Percentiles rank a stretch among this genome's conserved stretches.
phyloP scores from a whole-genome alignment of 2,329 filamentous ascomycete genomes.

The Aphanocladium album region DNA sequence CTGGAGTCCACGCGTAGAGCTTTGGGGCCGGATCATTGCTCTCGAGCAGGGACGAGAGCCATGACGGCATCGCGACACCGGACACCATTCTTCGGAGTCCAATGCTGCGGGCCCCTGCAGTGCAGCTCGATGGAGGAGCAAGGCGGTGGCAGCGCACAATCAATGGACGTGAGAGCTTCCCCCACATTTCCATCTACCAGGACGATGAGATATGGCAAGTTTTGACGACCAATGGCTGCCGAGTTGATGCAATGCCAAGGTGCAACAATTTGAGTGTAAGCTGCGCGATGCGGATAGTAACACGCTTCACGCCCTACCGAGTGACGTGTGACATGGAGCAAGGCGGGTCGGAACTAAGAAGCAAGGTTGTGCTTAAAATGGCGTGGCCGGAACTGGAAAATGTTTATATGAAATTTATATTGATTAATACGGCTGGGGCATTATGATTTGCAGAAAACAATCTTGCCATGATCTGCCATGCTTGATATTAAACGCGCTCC shows the following conservation, averaged over 20 bases:
- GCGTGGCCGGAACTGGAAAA: neutral
- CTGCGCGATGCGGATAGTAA: neutral
- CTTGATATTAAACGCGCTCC: neutral
- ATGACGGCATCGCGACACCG: conserved; percentile 20
- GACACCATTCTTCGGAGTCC: neutral
- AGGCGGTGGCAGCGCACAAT: neutral
- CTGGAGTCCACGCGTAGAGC: conserved; percentile 32
- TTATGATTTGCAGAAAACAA: conserved; percentile 1
- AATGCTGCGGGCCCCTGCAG: neutral
- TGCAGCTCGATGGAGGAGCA: neutral
- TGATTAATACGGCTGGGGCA: neutral
- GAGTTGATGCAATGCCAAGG: neutral
- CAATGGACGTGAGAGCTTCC: neutral
- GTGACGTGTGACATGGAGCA: neutral
- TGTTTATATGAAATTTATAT: conserved; percentile 5
- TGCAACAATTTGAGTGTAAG: neutral
- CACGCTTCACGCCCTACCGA: neutral
- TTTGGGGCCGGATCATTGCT: conserved; percentile 25
- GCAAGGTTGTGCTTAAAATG: neutral
- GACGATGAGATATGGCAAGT: neutral
- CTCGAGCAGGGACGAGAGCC: conserved; percentile 28
- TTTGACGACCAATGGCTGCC: neutral
- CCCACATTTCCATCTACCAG: neutral
- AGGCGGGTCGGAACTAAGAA: conserved; percentile 1
- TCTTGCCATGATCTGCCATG: neutral